Base-by-base conservation (phyloP, 2,329 filamentous ascomycete species). In the Pseudogymnoascus sp. region DNA sequence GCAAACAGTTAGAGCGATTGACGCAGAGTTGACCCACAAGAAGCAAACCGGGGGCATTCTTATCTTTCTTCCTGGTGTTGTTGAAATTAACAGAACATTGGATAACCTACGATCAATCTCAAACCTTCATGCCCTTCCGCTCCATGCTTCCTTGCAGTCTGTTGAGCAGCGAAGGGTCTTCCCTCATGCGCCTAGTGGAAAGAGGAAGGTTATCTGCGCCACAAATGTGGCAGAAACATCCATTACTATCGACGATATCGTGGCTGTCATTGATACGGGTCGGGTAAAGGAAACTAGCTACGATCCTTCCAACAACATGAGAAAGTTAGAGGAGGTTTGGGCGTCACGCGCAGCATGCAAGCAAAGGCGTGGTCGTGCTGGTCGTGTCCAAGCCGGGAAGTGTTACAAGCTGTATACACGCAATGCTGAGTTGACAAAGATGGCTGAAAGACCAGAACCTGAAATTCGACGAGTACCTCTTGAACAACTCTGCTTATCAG, bases 151-250 rank as follows among this genome's bases (percentile, higher is more conserved):
- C 0, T 82, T 99, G 1, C 87, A 95, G 69, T 93, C 93, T 8
- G 82, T 82, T 1, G 93, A 97, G 69, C 94, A 99, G 74, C 88
- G 89, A 64, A 83, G 86, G 25, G 94, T 99, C 0, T 99, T 99
- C 72, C 81, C 84, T 29, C 80, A 81, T 12, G 78, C 94, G 4
- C 92, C 93, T 0, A 73, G 77, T 2, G 92, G 92, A 0, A 92
- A 90, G 75, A 83, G 94, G 36, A 99, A 99, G 75, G 85, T 99
- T 10, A 89, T 99, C 35, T 90, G 93, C 5, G 90, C 94, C 0
- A 99, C 94, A 48, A 99, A 99, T 70, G 93, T 99, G 2, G 94
- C 94, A 1, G 94, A 99, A 74, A 99, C 94, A 0, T 97, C 94
- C 1, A 97, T 99, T 72, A 99, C 94, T 0, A 99, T 99, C 64